Evolutionary conservation across 768 basidiomycete genomes (phyloP), one percentile per base, ranked within the genome.

Genomic region (Xerocomus brunneocitrinus): DNA sequence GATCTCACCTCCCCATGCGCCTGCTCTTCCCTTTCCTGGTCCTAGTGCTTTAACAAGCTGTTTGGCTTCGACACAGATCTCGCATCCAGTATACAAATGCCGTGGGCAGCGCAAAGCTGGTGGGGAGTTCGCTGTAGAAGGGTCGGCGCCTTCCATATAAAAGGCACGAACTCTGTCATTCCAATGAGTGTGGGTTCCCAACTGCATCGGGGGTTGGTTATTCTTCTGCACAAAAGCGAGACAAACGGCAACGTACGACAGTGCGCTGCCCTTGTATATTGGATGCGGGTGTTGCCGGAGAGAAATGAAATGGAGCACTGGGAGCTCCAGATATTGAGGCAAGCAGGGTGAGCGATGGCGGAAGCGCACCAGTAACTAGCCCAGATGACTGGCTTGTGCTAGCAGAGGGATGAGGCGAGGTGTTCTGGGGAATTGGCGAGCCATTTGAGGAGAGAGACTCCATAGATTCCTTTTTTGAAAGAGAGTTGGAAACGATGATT

Each of bases 31-130:
- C 41, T 65, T 65, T 32, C 48, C 50, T 2, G 62, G 54, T 9
- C 65, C 67, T 25, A 65, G 69, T 22, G 49, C 49, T 53, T 60
- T 71, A n/a, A 56, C 13, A 14, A 31, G 35, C 0, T 67, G 73
- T 60, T 75, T 83, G 0, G 83, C 81, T 58, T 82, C 83, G n/a
- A 86, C 80, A 59, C 88, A 91, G 53, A 89, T 88, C 59, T 87
- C 81, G 59, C 88, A 91, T 32, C 79, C 80, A 5, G 81, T 82
- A 59, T 85, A 81, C 1, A 91, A 74, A 65, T 91, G 88, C 19
- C 87, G 78, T 0, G 86, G 82, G 61, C 88, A 91, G 40, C 85
- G 81, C 62, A 82, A 73, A 0, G 79, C 74, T 5, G 83, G 80
- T 3, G 84, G 80, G 3, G 83, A 79, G 65, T 83, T 84, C 6